These are phyloP conservation scores for Hypoxylon sp. DNA, from an alignment of 2,329 filamentous ascomycete genomes.

Conservation along the genomic window DNA sequence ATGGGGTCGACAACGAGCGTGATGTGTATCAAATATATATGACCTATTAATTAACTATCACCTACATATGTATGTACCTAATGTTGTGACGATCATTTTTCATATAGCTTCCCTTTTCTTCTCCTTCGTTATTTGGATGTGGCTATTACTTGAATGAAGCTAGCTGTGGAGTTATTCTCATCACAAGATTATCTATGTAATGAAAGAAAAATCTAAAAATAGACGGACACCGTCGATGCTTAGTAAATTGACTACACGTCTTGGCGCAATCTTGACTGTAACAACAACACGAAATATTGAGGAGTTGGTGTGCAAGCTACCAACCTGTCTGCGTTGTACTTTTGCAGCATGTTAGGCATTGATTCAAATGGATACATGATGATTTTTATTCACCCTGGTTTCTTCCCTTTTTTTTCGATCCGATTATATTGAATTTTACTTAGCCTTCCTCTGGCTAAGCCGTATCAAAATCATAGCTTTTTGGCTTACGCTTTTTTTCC, in stretches of 20 bases:
- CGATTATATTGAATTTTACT: constrained; percentile 1
- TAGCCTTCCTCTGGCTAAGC: background rate
- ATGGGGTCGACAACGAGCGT: background rate
- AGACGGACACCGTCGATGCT: constrained; percentile 32
- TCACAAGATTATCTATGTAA: constrained; percentile 6
- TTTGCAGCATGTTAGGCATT: constrained; percentile 7
- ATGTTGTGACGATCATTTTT: background rate
- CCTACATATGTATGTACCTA: too few species aligned
- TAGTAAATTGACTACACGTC: constrained; percentile 34
- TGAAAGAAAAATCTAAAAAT: constrained; percentile 39
- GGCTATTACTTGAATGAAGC: background rate
- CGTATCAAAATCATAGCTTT: constrained; percentile 11
- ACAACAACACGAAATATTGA: constrained; percentile 22
- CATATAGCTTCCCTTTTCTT: background rate
- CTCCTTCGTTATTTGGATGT: background rate
- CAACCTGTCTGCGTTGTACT: constrained; percentile 10
- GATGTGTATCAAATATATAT: constrained; percentile 1
- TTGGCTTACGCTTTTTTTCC: constrained; percentile 8
- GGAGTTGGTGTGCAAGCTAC: constrained; percentile 9
- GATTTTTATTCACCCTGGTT: background rate
- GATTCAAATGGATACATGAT: background rate
- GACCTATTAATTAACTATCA: background rate
- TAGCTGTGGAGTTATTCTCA: background rate
- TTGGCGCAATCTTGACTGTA: constrained; percentile 37
- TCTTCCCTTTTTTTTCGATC: background rate